A percentile compares a stretch with the other conserved stretches of the same genome.
Conservation (phyloP, 2,329 filamentous ascomycete species). For the Trichoderma breve region DNA sequence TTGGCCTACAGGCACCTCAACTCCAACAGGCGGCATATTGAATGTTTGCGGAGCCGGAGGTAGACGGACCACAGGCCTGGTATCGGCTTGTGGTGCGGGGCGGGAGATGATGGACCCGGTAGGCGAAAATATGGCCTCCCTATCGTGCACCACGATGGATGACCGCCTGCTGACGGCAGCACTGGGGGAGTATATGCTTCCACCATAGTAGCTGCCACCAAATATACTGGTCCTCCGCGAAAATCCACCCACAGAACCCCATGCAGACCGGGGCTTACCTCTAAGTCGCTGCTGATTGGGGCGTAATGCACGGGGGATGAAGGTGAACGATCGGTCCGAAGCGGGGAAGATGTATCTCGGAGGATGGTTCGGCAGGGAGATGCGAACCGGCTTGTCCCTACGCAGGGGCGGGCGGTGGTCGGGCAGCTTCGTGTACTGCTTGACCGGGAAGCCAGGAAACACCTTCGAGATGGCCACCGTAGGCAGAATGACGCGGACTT, state of each 20-base stretch:
- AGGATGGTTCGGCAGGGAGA: constrained; percentile 77
- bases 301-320: constrained; percentile 89
- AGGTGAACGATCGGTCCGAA: constrained; percentile 89
- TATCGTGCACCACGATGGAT: constrained; percentile 60
- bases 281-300: constrained; percentile 80
- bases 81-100: constrained; percentile 59
- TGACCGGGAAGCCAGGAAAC: constrained; percentile 75
- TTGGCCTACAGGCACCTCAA: constrained; percentile 23
- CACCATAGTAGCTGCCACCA: constrained; percentile 65
- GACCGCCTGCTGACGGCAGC: constrained; percentile 86
- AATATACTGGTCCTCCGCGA: constrained; percentile 85
- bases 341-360: constrained; percentile 91
- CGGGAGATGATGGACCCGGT: constrained; percentile 75
- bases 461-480: constrained; percentile 68
- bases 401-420: constrained; percentile 92
- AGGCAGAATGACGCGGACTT: constrained; percentile 77
- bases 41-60: constrained; percentile 57
- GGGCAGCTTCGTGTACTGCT: constrained; percentile 89
- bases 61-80: constrained; percentile 76
- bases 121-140: constrained; percentile 77
- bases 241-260: constrained; percentile 64
- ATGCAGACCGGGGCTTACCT: constrained; percentile 70
- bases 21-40: constrained; percentile 27
- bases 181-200: constrained; percentile 82
- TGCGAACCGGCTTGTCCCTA: constrained; percentile 92